Conservation (phyloP, 1,139 yeast genomes). For the Torulaspora pretoriensis region DNA sequence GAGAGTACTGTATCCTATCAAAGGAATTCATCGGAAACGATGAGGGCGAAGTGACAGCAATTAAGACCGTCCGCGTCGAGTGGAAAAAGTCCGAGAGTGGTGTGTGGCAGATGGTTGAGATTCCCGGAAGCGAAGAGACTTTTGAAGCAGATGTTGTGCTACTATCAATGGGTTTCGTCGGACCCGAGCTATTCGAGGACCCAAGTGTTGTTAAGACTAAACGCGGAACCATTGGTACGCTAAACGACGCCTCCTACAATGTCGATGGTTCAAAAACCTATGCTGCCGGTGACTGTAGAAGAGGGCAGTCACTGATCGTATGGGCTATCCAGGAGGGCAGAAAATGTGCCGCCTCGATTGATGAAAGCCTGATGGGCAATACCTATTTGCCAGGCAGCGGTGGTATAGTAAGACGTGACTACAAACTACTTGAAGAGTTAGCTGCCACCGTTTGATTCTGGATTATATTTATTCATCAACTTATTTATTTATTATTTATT, state of each 20-base stretch:
- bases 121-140: constrained; percentile 89
- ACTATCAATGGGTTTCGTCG: constrained; percentile 95
- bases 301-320: constrained; percentile 96
- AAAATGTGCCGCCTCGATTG: constrained; percentile 96
- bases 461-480: constrained; percentile 8
- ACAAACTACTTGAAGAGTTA: constrained; percentile 65
- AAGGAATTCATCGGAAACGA: constrained; percentile 95
- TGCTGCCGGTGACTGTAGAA: constrained; percentile 98
- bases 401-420: constrained; percentile 80
- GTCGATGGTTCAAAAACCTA: constrained; percentile 67
- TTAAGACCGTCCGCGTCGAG: constrained; percentile 93
- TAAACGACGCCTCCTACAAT: constrained; percentile 63
- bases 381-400: constrained; percentile 92
- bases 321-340: constrained; percentile 99
- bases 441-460: constrained; percentile 45
- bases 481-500: constrained; percentile 9
- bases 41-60: constrained; percentile 88
- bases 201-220: constrained; percentile 68
- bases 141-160: constrained; percentile 94
- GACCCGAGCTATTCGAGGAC: constrained; percentile 79
- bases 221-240: constrained; percentile 81
- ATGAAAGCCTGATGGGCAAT: constrained; percentile 68
- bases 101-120: constrained; percentile 98
- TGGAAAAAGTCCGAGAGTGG: constrained; percentile 96
- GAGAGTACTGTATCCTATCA: constrained; percentile 91